Percentiles rank a stretch among this genome's conserved stretches.
These are phyloP conservation scores for Acanthochlamys bracteata DNA, from an alignment of 106 monocot genomes.

Conservation along the genomic window DNA sequence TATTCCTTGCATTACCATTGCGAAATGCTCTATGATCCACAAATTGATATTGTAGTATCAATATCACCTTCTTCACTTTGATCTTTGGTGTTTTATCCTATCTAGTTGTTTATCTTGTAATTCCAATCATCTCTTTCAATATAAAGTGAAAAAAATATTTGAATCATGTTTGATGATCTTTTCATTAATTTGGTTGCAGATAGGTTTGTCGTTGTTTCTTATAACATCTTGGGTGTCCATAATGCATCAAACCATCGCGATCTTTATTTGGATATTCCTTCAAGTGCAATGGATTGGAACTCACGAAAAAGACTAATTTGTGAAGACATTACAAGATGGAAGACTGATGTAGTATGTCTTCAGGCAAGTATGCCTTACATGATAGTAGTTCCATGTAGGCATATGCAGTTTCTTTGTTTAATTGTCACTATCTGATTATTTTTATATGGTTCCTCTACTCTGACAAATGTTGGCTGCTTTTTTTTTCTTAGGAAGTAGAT, in stretches of 20 bases:
- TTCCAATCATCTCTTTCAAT: too few species aligned
- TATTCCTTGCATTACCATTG: too few species aligned
- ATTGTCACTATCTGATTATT: too few species aligned
- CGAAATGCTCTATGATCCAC: too few species aligned
- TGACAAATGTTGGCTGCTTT: too few species aligned
- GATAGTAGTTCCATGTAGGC: background rate
- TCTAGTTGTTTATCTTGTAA: too few species aligned
- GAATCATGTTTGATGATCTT: too few species aligned
- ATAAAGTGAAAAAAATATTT: too few species aligned
- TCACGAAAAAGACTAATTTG: slow-evolving; percentile 41
- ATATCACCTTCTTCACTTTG: too few species aligned
- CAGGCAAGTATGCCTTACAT: slow-evolving; percentile 30
- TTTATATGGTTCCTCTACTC: too few species aligned
- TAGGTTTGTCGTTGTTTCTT: slow-evolving; percentile 39
- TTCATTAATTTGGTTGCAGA: slow-evolving; percentile 19
- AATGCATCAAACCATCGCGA: slow-evolving; percentile 44
- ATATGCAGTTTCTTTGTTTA: background rate
- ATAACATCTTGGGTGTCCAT: slow-evolving; percentile 58
- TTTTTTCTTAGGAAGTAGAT: slow-evolving; percentile 50
- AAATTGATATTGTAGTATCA: too few species aligned
- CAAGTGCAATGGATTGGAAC: slow-evolving; percentile 38
- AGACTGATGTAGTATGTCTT: slow-evolving; percentile 66
- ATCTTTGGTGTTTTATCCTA: too few species aligned
- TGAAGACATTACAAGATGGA: slow-evolving; percentile 33
- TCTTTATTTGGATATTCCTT: slow-evolving; percentile 46